A percentile compares a stretch with the other conserved stretches of the same genome.
Conservation (phyloP, 495 filamentous ascomycete species). For the Penicillium taxi region DNA sequence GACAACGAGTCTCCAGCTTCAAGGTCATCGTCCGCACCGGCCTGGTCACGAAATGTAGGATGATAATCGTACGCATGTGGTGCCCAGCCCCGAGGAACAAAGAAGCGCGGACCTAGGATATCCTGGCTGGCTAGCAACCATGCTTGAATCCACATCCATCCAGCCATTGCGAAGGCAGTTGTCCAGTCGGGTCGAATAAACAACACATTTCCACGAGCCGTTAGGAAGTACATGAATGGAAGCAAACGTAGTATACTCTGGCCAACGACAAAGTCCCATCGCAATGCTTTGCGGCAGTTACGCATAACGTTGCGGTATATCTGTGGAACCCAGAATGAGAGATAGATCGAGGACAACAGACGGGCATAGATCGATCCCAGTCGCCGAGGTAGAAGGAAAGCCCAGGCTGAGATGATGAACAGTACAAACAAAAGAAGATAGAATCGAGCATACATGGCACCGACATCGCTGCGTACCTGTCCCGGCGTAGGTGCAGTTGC, state of each 20-base stretch:
- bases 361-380: constrained; percentile 65
- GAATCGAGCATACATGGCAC: constrained; percentile 72
- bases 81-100: constrained; percentile 60
- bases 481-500: constrained; percentile 22
- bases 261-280: constrained; percentile 81
- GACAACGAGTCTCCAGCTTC: constrained; percentile 65
- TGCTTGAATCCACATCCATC: constrained; percentile 92
- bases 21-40: constrained; percentile 48
- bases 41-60: constrained; percentile 66
- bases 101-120: constrained; percentile 76
- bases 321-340: constrained; percentile 88
- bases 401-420: constrained; percentile 67
- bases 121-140: constrained; percentile 70
- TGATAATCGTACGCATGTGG: constrained; percentile 94
- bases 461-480: constrained; percentile 50
- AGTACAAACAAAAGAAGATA: constrained; percentile 61
- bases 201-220: constrained; percentile 63
- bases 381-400: constrained; percentile 64
- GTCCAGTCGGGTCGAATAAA: constrained; percentile 63
- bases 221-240: constrained; percentile 78
- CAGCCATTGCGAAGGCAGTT: constrained; percentile 53
- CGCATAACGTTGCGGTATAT: constrained; percentile 84
- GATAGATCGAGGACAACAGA: constrained; percentile 57
- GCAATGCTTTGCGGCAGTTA: constrained; percentile 80
- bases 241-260: constrained; percentile 67